These are phyloP conservation scores for Galium porrigens DNA, from an alignment of 305 asterid genomes.

Conservation along the genomic window DNA sequence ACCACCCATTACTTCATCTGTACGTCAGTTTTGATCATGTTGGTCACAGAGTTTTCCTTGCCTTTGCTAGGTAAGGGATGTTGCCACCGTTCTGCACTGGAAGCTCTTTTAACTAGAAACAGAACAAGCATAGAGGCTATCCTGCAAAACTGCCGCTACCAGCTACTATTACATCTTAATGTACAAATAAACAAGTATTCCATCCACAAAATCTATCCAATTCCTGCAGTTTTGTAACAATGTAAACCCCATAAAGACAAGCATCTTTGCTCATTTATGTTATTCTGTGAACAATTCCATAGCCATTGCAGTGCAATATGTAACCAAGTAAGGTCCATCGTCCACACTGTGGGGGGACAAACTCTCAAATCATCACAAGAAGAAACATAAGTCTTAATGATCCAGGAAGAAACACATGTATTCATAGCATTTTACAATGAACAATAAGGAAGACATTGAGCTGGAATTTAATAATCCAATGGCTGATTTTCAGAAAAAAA, in stretches of 20 bases:
- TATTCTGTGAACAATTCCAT: neutral
- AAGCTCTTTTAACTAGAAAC: constrained; percentile 42
- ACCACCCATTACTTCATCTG: neutral
- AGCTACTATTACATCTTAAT: constrained; percentile 15
- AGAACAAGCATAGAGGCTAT: constrained; percentile 22
- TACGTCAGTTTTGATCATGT: constrained; percentile 19
- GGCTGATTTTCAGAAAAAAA: neutral
- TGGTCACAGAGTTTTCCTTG: constrained; percentile 31
- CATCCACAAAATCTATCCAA: neutral
- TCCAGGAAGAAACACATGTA: neutral
- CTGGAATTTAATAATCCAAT: neutral
- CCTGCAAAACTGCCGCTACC: constrained; percentile 32
- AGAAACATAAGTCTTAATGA: neutral
- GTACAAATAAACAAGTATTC: constrained; percentile 1
- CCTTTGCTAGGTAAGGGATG: constrained; percentile 65
- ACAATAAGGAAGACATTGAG: neutral
- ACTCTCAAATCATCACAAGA: neutral
- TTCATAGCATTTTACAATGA: neutral
- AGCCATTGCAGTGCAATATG: neutral
- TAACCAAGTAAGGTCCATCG: neutral
- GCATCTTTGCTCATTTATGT: neutral
- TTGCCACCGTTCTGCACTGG: constrained; percentile 87
- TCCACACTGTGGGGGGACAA: neutral
- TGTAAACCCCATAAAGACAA: neutral
- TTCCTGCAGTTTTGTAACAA: neutral